A percentile compares a stretch with the other conserved stretches of the same genome.
Evolutionary conservation across 768 basidiomycete genomes (phyloP).

Genomic region (Lactarius sanguifluus): DNA sequence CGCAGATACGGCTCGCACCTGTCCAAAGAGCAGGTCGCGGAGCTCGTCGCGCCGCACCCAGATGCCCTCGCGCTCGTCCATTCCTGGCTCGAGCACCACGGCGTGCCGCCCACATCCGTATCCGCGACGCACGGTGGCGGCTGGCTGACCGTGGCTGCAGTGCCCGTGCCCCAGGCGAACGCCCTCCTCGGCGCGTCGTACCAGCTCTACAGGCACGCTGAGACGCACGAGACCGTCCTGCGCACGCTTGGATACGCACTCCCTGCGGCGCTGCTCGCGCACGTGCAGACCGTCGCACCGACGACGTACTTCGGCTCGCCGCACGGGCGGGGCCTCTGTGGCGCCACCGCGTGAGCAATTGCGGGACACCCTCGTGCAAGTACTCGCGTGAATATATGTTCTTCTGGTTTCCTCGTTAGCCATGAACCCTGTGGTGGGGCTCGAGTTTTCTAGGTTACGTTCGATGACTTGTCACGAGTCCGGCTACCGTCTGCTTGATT

Average conservation of each 20-base stretch:
- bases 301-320: slow-evolving; percentile 62
- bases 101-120: slow-evolving; percentile 39
- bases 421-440: too few species aligned
- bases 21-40: slow-evolving; percentile 55
- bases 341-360: too few species aligned
- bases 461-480: too few species aligned
- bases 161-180: slow-evolving; percentile 58
- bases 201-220: slow-evolving; percentile 52
- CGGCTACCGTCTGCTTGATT: too few species aligned
- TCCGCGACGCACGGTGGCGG: slow-evolving; percentile 50
- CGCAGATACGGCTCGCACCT: slow-evolving; percentile 59
- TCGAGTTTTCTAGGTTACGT: too few species aligned
- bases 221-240: slow-evolving; percentile 50
- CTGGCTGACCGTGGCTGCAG: slow-evolving; percentile 52
- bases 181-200: slow-evolving; percentile 58
- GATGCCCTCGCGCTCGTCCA: slow-evolving; percentile 52
- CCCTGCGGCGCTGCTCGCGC: slow-evolving; percentile 49
- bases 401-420: too few species aligned
- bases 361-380: too few species aligned
- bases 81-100: slow-evolving; percentile 56
- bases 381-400: too few species aligned
- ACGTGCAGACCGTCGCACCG: slow-evolving; percentile 60
- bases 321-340: slow-evolving; percentile 18
- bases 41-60: slow-evolving; percentile 52
- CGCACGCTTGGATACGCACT: slow-evolving; percentile 62